Evolutionary conservation across 768 basidiomycete species (phyloP).

Genomic region (Leucosporidium yakuticum): DNA sequence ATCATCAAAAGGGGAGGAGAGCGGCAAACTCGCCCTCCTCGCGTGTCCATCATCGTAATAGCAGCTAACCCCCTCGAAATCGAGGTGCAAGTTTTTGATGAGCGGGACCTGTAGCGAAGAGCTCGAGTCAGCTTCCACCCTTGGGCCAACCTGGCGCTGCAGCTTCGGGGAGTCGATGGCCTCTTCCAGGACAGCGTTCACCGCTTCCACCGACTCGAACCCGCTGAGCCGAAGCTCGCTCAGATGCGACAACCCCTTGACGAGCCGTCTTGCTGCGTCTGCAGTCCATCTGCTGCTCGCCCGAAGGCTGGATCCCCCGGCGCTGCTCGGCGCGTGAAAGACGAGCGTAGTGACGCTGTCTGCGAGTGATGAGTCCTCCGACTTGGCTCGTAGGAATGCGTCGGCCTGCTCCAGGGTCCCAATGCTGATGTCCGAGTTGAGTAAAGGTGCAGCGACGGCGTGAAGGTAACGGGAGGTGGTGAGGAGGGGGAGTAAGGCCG

Average conservation of each 20-base stretch:
- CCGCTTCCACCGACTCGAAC: background rate
- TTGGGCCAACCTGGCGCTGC: no score
- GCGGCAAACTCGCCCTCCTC: no score
- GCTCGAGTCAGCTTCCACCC: no score
- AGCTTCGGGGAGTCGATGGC: no score
- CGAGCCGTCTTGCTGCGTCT: background rate
- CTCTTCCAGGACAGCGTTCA: no score
- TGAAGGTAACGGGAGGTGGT: background rate
- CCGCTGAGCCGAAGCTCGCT: background rate
- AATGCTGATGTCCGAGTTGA: background rate
- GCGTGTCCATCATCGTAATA: no score
- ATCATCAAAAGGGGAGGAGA: no score
- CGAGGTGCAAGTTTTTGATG: no score
- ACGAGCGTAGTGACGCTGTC: no score
- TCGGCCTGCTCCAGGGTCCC: background rate
- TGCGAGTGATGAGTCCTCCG: no score
- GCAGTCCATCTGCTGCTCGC: background rate
- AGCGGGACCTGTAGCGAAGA: no score
- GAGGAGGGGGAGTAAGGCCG: background rate
- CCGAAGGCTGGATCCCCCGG: background rate
- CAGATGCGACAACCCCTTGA: background rate
- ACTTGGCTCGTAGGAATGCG: background rate
- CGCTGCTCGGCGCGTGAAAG: background rate
- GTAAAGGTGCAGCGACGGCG: background rate
- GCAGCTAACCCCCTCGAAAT: no score